Evolutionary conservation across 2,329 filamentous ascomycete species (phyloP), one percentile per base, ranked within the genome.

Genomic region (Ophiostoma pallidulum): DNA sequence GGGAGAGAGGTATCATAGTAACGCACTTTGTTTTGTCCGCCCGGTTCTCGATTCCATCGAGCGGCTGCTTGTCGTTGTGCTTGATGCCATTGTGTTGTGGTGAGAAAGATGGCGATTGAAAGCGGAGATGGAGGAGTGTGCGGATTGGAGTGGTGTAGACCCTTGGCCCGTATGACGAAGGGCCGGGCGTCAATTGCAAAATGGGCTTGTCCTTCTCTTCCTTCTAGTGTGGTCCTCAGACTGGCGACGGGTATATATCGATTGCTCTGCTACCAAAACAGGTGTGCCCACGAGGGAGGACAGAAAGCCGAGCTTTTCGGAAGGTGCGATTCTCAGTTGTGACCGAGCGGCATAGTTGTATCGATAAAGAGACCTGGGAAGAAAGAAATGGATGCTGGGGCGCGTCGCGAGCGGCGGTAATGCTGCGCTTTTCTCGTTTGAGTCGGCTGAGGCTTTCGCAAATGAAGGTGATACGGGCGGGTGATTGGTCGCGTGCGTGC

Each of bases 11-110:
- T 41, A 3, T 12, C 14, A 53, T 19, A 48, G 42, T 47, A 38
- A 84, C 84, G 80, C 74, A 89, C 86, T 79, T 68, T 92, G 86
- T 62, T 90, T 90, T 62, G 72, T 81, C 63, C 86, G 77, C 59
- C 86, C 86, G 47, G 78, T 82, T 60, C 86, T 78, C 53, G 85
- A 86, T 71, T 89, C 75, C 79, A 82, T 83, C 45, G 77, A 69
- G 58, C 77, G 77, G 59, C 60, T 68, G 52, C 57, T 64, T 42
- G 39, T 40, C 16, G 48, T 48, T 41, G 49, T 45, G 29, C 45
- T 47, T 37, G 51, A 49, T 31, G 52, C 42, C 51, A 53, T 54
- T 53, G 45, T 31, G 41, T 9, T n/a, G 29, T 14, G 13, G 4
- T 38, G 31, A 38, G 32, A 14, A 8, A 12, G 31, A 4, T n/a